Base-by-base conservation (phyloP, 257 asterid species). In the Primulina huaijiensis region DNA sequence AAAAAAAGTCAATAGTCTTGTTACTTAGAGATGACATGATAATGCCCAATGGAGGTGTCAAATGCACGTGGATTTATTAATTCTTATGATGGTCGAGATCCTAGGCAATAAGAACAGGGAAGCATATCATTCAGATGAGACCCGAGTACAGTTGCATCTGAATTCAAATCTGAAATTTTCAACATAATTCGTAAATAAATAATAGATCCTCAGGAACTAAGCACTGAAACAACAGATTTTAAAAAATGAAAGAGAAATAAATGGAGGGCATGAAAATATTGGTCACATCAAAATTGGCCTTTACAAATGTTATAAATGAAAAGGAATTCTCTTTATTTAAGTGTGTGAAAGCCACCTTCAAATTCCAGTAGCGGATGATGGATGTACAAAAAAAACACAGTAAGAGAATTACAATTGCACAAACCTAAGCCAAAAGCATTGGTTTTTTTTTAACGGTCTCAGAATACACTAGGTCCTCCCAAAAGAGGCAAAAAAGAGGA, bases 1-100 rank as follows among this genome's bases (percentile, higher is more conserved):
- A 65, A 55, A 59, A 71, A 40, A 74, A 4, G 8, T 14, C 62
- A 46, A 63, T 34, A 71, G 21, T 21, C 33, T 35, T 73, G 60
- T 20, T 21, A 61, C 31, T 40, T 50, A 29, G 46, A 59, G 58
- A 71, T 59, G 27, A 62, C 68, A 72, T 11, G 50, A 58, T 61
- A 73, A 60, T 12, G 34, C 52, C 40, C 4, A 53, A 6, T 34
- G 8, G 21, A 64, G 62, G 60, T 67, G 56, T 60, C 29, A 60
- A 60, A 10, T 43, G 63, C 50, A 65, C 70, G 59, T 74, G 8
- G 33, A 73, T 57, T 59, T 21, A 21, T 8, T 27, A 21, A 60
- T 40, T 9, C 12, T 31, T 62, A 62, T 52, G 62, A 59, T 59
- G 69, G 19, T 43, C 31, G 12, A 62, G 21, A 27, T 27, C 63